Conservation (phyloP, 139 green algal genomes). For the Tetradesmus obliquus region DNA sequence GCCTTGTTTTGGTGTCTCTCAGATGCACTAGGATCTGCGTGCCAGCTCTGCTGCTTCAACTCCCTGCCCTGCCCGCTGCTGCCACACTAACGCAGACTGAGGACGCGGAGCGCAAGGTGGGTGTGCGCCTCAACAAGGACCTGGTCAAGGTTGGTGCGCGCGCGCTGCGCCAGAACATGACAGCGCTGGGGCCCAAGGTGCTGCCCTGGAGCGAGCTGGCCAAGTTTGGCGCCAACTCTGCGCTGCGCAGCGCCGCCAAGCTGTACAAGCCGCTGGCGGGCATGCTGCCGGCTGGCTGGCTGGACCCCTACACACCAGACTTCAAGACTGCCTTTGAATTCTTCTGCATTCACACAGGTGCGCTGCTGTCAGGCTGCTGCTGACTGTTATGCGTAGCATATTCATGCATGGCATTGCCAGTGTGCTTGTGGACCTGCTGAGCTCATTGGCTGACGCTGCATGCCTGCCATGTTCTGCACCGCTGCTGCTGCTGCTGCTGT, state of each 20-base stretch:
- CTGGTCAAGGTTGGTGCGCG: constrained; percentile 92
- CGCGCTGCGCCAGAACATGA: constrained; percentile 91
- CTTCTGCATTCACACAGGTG: constrained; percentile 97
- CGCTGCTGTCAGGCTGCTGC: not conserved
- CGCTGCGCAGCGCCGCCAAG: constrained; percentile 82
- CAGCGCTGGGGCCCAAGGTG: constrained; percentile 90
- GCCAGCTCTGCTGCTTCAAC: not conserved
- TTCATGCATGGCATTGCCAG: too few species aligned
- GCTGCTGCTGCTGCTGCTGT: not conserved
- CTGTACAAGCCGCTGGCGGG: constrained; percentile 44
- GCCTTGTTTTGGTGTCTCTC: too few species aligned
- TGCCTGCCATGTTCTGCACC: too few species aligned
- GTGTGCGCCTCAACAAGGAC: constrained; percentile 90
- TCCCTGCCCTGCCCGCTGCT: not conserved
- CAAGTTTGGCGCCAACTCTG: constrained; percentile 91
- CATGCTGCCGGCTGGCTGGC: not conserved
- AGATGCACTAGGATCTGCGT: too few species aligned
- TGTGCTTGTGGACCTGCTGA: not conserved
- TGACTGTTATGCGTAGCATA: not conserved
- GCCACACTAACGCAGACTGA: constrained; percentile 48
- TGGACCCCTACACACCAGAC: constrained; percentile 93
- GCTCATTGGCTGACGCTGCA: too few species aligned
- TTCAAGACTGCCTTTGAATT: constrained; percentile 97
- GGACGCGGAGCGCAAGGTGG: constrained; percentile 69
- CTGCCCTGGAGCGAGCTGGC: constrained; percentile 85